Base-by-base conservation (phyloP, 352 stramenopile species). In the Pythium grandisporangium region DNA sequence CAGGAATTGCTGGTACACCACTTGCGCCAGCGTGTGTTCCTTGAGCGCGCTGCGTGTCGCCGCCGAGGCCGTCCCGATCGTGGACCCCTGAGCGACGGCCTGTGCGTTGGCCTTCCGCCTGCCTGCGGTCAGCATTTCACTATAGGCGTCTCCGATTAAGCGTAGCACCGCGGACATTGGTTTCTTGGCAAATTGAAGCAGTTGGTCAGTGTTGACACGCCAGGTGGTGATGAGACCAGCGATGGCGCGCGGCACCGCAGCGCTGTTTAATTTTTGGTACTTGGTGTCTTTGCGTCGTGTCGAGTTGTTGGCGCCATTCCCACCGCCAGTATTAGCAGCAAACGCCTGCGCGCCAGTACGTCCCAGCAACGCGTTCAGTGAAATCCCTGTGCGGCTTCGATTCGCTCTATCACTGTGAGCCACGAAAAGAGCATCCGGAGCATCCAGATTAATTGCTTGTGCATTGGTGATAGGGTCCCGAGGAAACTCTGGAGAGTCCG, bases 1-100 rank as follows among this genome's bases (percentile, higher is more conserved):
- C 30, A 92, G 49, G 45, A 90, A 86, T 25, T 74, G 80, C 52
- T 90, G 76, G 45, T 88, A 92, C 24, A 87, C 74, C 24, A 88
- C 70, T 33, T 87, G 70, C 1, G 71, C 72, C 3, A 88, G 63
- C 6, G 71, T 69, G 19, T 85, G 47, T 36, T 59, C 51, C 21
- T 59, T 59, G 25, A 51, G 20, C 6, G 6, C 17, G 1, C 51
- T 22, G 1, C 44, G 19, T n/a, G 14, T 26, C 14, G 36, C 24
- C 27, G 27, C n/a, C 6, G 34, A 24, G 2, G 29, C 32, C 27
- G 16, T 24, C 21, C 20, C 34, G 12, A 14, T 35, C 17, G 45
- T 33, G 2, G 21, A n/a, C n/a, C n/a, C n/a, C 11, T 38, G 13
- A 20, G 11, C 29, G 11, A 43, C 34, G 3, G 34, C 48, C 22